These are phyloP conservation scores for Lactifluus echinatus DNA, from an alignment of 768 basidiomycete species.

Conservation along the genomic window DNA sequence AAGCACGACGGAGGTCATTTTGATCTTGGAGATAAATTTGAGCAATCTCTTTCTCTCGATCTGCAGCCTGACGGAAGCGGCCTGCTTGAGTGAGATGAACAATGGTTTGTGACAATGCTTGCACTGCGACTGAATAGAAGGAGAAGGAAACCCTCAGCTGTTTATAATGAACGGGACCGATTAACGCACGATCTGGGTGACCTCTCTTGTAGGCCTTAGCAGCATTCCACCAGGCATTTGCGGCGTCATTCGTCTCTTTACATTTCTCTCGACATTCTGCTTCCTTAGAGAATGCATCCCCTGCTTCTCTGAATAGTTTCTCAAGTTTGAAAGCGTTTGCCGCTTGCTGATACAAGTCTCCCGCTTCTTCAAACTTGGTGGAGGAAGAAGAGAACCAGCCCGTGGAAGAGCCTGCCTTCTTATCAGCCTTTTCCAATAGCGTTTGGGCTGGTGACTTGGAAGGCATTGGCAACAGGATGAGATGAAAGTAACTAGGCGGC, in stretches of 20 bases:
- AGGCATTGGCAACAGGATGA: constrained; percentile 40
- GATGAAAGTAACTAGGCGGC: constrained; percentile 2
- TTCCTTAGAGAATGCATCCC: constrained; percentile 86
- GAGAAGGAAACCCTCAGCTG: background rate
- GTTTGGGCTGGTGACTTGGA: constrained; percentile 70
- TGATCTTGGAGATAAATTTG: constrained; percentile 84
- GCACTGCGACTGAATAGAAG: constrained; percentile 64
- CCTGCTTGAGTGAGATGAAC: constrained; percentile 73
- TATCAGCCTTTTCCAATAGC: constrained; percentile 82
- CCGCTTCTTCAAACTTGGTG: constrained; percentile 89
- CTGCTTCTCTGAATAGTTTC: constrained; percentile 84
- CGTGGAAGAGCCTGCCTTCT: constrained; percentile 74
- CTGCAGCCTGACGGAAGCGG: constrained; percentile 94
- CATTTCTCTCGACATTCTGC: constrained; percentile 89
- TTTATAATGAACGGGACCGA: background rate
- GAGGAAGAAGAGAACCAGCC: constrained; percentile 86
- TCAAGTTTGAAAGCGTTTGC: constrained; percentile 92
- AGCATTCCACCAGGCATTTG: constrained; percentile 98
- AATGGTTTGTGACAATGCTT: constrained; percentile 79
- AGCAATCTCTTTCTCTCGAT: constrained; percentile 95
- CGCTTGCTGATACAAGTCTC: constrained; percentile 90
- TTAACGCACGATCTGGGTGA: constrained; percentile 63
- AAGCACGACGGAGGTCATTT: constrained; percentile 73
- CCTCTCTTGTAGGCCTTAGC: constrained; percentile 92
- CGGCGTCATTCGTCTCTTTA: constrained; percentile 88